These are phyloP conservation scores for Amanita jacksonii DNA, from an alignment of 768 basidiomycete species.

Conservation along the genomic window DNA sequence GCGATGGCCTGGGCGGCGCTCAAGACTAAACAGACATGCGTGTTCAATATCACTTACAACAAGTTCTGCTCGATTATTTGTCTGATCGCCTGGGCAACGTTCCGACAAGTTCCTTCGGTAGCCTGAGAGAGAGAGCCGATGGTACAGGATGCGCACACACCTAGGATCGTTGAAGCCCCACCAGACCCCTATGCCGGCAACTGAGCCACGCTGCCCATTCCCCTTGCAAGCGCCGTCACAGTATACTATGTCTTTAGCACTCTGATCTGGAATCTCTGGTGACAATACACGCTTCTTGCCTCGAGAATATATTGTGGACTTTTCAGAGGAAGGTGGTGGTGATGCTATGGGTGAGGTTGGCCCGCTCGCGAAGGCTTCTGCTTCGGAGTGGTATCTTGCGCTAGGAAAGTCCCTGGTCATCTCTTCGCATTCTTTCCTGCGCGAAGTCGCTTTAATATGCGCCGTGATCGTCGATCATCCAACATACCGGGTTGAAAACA, in stretches of 20 bases:
- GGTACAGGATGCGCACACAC: conserved; percentile 22
- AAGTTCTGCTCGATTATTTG: conserved; percentile 85
- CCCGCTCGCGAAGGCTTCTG: conserved; percentile 41
- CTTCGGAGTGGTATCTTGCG: conserved; percentile 52
- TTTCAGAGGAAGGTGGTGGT: not conserved
- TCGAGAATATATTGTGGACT: conserved; percentile 10
- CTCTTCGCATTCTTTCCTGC: conserved; percentile 64
- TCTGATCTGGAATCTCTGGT: conserved; percentile 21
- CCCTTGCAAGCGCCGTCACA: conserved; percentile 82
- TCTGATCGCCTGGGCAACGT: conserved; percentile 73
- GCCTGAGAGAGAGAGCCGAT: not conserved
- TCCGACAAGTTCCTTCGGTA: conserved; percentile 65
- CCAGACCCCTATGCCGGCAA: conserved; percentile 86
- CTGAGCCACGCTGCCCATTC: conserved; percentile 59
- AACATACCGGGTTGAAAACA: conserved; percentile 63
- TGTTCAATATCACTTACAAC: conserved; percentile 39
- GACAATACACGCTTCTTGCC: conserved; percentile 25
- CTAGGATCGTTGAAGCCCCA: conserved; percentile 66
- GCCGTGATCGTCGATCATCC: not conserved
- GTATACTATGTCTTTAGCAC: conserved; percentile 50
- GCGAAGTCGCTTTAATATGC: not conserved
- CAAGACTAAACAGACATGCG: not conserved
- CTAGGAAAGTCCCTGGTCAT: conserved; percentile 59
- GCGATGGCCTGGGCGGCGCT: conserved; percentile 58
- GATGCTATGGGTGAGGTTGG: not conserved